These are phyloP conservation scores for Pseudozyma hubeiensis DNA, from an alignment of 1,284 basidiomycete genomes.

Conservation along the genomic window DNA sequence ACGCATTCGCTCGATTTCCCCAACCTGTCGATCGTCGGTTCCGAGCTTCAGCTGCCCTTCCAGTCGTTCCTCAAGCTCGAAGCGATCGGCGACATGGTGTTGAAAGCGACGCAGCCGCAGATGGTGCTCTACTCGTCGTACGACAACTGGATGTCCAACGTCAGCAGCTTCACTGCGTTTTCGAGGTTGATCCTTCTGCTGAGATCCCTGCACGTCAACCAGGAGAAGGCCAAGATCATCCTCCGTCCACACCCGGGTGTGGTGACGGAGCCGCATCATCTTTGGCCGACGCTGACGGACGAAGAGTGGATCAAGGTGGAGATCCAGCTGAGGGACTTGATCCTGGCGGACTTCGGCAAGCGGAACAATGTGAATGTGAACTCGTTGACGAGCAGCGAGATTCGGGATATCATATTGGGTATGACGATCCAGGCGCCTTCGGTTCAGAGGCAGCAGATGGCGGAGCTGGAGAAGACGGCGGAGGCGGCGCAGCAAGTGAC, in stretches of 20 bases:
- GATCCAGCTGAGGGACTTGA: slow-evolving; percentile 80
- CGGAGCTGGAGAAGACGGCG: slow-evolving; percentile 91
- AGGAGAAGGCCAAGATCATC: slow-evolving; percentile 91
- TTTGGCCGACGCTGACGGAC: slow-evolving; percentile 94
- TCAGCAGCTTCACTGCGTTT: slow-evolving; percentile 99
- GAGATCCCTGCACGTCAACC: slow-evolving; percentile 97
- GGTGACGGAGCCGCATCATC: slow-evolving; percentile 94
- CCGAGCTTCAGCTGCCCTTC: slow-evolving; percentile 97
- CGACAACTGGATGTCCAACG: slow-evolving; percentile 98
- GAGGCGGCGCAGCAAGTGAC: slow-evolving; percentile 96
- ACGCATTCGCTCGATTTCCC: slow-evolving; percentile 98
- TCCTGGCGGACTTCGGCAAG: slow-evolving; percentile 90
- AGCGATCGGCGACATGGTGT: slow-evolving; percentile 97
- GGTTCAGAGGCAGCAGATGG: slow-evolving; percentile 97
- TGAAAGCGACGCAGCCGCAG: slow-evolving; percentile 97
- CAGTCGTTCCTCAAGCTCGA: slow-evolving; percentile 99
- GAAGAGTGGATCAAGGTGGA: slow-evolving; percentile 99
- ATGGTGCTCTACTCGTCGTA: slow-evolving; percentile 99
- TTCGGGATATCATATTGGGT: slow-evolving; percentile 71
- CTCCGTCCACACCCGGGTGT: slow-evolving; percentile 73
- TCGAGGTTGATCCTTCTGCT: slow-evolving; percentile 94
- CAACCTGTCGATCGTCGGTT: slow-evolving; percentile 99
- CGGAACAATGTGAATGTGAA: slow-evolving; percentile 99
- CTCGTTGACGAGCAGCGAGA: slow-evolving; percentile 93
- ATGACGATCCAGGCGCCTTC: slow-evolving; percentile 91